Base-by-base conservation (phyloP, 2,329 filamentous ascomycete species). In the Colletotrichum tamarilloi region DNA sequence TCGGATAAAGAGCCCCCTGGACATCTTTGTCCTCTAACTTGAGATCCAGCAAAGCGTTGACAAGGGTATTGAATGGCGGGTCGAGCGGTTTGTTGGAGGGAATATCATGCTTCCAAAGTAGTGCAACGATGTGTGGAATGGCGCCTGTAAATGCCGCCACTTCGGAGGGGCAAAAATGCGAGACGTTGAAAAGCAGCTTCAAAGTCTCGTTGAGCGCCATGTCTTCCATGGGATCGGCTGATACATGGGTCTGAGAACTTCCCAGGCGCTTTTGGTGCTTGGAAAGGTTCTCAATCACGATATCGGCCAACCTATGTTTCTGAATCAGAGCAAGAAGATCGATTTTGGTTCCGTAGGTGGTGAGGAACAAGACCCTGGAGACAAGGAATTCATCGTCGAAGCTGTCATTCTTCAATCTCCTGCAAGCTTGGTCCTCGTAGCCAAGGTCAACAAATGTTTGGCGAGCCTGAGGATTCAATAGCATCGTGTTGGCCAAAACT, bases 121-220 rank as follows among this genome's bases (percentile, higher is more conserved):
- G 88, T 57, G 90, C 89, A 69, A 95, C 85, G 32, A 98, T 89
- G 72, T 91, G 87, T 12, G 91, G 88, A 55, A 97, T 88, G 3
- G 92, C 91, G 26, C 89, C 84, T 1, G 90, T 90, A 79, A 98
- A 97, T 0, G 86, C 83, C 0, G 85, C 81, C 5, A 85, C 83
- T 30, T 92, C 87, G 55, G 92, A 87, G 4, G 91, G 90, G 76
- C 92, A 93, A 78, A 92, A 91, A 77, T 95, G 92, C 1, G 93
- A 93, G 66, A 98, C 87, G 81, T 98, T 98, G 87, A 97, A 98
- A 64, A 97, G 84, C 53, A 98, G 87, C 79, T 97, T 98, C 62
- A 97, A 85, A 0, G 93, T 96, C 81, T 98, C 96, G 9, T 87
- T 88, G 49, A 98, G 87, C 0, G 95, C 95, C 90, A 96, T 91